phyloP scores from a whole-genome alignment of 2,329 filamentous ascomycete genomes.

The Diatrype stigma region DNA sequence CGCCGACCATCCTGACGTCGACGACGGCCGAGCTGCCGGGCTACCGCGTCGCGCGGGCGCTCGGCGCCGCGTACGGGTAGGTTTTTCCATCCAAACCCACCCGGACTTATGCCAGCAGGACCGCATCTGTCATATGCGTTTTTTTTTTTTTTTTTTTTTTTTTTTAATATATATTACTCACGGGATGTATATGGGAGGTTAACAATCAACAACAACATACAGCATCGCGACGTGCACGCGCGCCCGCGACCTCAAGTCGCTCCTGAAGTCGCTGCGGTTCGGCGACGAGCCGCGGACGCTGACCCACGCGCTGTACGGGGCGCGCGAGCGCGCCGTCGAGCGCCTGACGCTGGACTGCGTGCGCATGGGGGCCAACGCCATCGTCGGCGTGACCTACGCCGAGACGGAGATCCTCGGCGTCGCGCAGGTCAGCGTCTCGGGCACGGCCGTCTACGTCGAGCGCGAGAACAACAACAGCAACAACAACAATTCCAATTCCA shows the following conservation, averaged over 20 bases:
- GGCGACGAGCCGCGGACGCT: constrained; percentile 17
- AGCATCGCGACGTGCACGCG: too few species aligned
- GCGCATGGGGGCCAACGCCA: constrained; percentile 19
- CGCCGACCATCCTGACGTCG: constrained; percentile 16
- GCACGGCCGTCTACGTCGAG: constrained; percentile 22
- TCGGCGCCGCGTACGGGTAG: constrained; percentile 19
- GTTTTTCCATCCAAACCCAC: too few species aligned
- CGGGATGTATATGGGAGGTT: too few species aligned
- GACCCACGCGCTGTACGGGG: constrained; percentile 20
- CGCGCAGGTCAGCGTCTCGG: constrained; percentile 18
- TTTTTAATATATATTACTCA: too few species aligned
- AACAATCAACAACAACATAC: too few species aligned
- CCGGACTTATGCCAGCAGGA: too few species aligned
- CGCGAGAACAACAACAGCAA: constrained; percentile 7
- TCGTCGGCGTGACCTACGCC: constrained; percentile 15
- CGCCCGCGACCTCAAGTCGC: constrained; percentile 15
- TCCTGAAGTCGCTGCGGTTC: constrained; percentile 11
- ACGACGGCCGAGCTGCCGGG: constrained; percentile 18
- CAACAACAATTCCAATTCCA: too few species aligned
- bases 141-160: too few species aligned
- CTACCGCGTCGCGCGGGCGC: constrained; percentile 14
- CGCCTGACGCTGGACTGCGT: constrained; percentile 19
- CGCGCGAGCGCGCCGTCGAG: constrained; percentile 19
- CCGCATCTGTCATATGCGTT: too few species aligned
- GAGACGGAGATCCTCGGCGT: constrained; percentile 21